A percentile compares a stretch with the other conserved stretches of the same genome.
Conservation (phyloP, 75 land plant species). For the Gnetum montanum region DNA sequence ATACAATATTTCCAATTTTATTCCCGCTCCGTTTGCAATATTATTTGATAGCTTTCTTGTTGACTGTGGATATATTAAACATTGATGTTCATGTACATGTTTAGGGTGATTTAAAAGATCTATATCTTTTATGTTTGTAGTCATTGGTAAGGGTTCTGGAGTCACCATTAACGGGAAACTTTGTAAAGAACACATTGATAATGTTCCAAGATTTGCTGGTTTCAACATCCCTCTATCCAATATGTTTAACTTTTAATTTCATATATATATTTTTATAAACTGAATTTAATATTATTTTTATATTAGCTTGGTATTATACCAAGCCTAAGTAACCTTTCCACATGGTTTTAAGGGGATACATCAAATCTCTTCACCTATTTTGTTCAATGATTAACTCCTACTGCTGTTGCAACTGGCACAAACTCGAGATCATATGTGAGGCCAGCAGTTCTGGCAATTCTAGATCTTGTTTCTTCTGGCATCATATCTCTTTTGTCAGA, state of each 20-base stretch:
- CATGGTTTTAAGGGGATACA: conserved; percentile 92
- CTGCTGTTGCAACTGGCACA: conserved; percentile 43
- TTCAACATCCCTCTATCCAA: conserved; percentile 79
- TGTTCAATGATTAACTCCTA: conserved; percentile 58
- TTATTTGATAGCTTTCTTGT: too few species aligned
- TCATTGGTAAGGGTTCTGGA: conserved; percentile 67
- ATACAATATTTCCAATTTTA: too few species aligned
- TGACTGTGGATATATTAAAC: too few species aligned
- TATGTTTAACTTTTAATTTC: conserved; percentile 23
- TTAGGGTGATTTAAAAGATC: too few species aligned
- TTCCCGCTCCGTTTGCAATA: too few species aligned
- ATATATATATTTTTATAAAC: too few species aligned
- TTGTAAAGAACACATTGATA: conserved; percentile 44
- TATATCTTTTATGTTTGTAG: conserved; percentile 26
- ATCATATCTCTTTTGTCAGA: conserved; percentile 15
- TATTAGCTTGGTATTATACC: too few species aligned
- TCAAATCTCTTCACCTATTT: conserved; percentile 73
- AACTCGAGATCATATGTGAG: conserved; percentile 52
- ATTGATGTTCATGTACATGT: too few species aligned
- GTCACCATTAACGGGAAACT: conserved; percentile 54
- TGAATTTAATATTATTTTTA: too few species aligned
- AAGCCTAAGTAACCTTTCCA: too few species aligned
- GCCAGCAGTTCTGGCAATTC: conserved; percentile 21
- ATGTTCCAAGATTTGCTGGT: conserved; percentile 83
- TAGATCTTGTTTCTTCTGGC: conserved; percentile 15